Conservation (phyloP, 345 rosid species). For the Xanthoceras sorbifolium region DNA sequence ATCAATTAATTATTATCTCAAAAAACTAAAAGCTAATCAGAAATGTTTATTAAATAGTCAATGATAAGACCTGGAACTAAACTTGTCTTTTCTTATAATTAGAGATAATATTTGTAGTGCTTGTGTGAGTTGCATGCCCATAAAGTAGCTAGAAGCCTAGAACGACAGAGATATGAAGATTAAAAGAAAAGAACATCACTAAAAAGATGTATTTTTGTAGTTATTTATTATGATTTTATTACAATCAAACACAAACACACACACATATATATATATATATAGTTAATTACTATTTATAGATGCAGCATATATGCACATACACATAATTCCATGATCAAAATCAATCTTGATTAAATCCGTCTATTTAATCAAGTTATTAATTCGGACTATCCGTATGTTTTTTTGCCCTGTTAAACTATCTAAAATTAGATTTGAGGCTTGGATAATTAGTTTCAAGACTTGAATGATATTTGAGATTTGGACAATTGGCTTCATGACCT, state of each 20-base stretch:
- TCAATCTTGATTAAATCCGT: too few species aligned
- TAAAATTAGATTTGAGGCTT: background rate
- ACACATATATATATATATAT: background rate
- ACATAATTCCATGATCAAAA: too few species aligned
- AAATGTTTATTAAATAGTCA: constrained; percentile 5
- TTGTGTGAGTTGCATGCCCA: constrained; percentile 10
- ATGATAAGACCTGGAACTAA: constrained; percentile 1
- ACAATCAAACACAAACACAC: too few species aligned
- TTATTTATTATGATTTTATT: background rate
- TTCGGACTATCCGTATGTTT: background rate
- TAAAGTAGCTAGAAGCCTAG: background rate
- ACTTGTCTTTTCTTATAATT: constrained; percentile 1
- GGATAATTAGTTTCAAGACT: background rate
- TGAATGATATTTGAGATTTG: background rate
- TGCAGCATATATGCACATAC: too few species aligned
- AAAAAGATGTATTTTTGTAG: background rate
- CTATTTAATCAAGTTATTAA: too few species aligned
- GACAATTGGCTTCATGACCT: background rate
- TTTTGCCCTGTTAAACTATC: background rate
- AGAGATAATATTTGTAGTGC: constrained; percentile 9
- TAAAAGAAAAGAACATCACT: background rate
- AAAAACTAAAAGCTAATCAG: constrained; percentile 6
- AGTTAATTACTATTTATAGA: background rate
- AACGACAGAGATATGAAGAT: background rate
- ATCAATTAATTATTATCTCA: background rate